phyloP scores from a whole-genome alignment of 305 asterid species.

The Solanum hybrid region DNA sequence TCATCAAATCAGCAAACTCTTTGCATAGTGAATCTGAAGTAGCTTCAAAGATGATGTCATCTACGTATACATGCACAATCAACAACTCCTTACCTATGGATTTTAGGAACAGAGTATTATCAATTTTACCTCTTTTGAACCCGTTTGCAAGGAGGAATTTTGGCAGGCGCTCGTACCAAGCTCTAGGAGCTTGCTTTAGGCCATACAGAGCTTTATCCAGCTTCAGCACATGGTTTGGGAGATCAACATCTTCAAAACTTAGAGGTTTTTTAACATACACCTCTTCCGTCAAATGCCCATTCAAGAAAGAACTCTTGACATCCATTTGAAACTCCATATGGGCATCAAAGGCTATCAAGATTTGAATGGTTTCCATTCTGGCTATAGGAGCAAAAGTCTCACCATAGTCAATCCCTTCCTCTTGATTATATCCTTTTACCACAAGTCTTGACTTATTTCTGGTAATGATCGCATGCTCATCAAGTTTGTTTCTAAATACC shows the following conservation, averaged over 20 bases:
- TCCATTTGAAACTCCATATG: background rate
- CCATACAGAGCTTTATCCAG: background rate
- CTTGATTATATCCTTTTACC: too few relatives aligned
- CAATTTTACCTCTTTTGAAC: background rate
- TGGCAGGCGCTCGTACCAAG: background rate
- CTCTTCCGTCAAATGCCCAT: background rate
- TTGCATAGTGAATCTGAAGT: background rate
- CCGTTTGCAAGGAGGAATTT: background rate
- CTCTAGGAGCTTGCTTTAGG: background rate
- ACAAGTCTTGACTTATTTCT: too few relatives aligned
- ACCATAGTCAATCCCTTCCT: too few relatives aligned
- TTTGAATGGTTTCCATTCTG: background rate
- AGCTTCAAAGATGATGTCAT: background rate
- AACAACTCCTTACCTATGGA: background rate
- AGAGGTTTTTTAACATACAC: background rate
- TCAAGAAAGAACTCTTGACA: background rate
- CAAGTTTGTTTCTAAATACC: background rate
- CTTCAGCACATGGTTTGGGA: background rate
- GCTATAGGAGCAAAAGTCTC: background rate
- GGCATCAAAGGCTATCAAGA: too few relatives aligned
- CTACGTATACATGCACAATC: background rate
- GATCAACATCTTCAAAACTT: background rate
- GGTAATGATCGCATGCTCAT: background rate
- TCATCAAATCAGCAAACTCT: background rate
- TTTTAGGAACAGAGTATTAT: background rate